Percentiles rank a stretch among this genome's conserved stretches.
These are phyloP conservation scores for Ceratocystis lukuohia DNA, from an alignment of 2,329 filamentous ascomycete species.

Conservation along the genomic window DNA sequence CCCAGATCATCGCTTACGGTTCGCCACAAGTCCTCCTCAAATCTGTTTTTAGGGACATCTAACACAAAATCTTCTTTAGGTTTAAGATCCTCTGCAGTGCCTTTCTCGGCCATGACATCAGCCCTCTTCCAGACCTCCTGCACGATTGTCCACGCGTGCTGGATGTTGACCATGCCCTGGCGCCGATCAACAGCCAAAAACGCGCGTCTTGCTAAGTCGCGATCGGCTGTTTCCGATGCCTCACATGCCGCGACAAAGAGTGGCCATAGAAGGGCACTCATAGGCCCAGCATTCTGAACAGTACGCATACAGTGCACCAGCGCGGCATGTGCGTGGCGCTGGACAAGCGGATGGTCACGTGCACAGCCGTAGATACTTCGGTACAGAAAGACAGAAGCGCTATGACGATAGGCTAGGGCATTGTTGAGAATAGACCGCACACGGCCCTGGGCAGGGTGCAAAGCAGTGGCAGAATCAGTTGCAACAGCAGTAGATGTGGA, in stretches of 20 bases:
- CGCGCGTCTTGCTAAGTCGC: conserved; percentile 36
- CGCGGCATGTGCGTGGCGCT: conserved; percentile 38
- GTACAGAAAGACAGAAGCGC: conserved; percentile 44
- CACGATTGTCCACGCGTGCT: conserved; percentile 45
- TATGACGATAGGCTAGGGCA: conserved; percentile 47
- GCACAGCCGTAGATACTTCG: conserved; percentile 38
- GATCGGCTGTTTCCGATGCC: conserved; percentile 36
- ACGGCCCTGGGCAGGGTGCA: conserved; percentile 27
- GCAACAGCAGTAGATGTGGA: background rate
- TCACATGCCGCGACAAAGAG: conserved; percentile 54
- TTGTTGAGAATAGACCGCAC: conserved; percentile 45
- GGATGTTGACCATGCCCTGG: conserved; percentile 54
- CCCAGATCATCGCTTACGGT: conserved; percentile 45
- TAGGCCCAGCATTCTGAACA: conserved; percentile 43
- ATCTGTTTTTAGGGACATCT: conserved; percentile 12
- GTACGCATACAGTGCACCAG: conserved; percentile 43
- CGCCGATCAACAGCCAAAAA: conserved; percentile 41
- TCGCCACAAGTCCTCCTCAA: conserved; percentile 38
- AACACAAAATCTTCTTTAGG: background rate
- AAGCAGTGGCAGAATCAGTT: conserved; percentile 12
- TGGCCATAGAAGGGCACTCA: conserved; percentile 52
- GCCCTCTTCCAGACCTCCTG: conserved; percentile 47
- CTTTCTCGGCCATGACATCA: conserved; percentile 27
- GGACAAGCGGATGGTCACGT: conserved; percentile 37
- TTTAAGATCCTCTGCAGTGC: background rate